A percentile compares a stretch with the other conserved stretches of the same genome.
Evolutionary conservation across 2,329 filamentous ascomycete species (phyloP).

Genomic region (Orbilia javanica): DNA sequence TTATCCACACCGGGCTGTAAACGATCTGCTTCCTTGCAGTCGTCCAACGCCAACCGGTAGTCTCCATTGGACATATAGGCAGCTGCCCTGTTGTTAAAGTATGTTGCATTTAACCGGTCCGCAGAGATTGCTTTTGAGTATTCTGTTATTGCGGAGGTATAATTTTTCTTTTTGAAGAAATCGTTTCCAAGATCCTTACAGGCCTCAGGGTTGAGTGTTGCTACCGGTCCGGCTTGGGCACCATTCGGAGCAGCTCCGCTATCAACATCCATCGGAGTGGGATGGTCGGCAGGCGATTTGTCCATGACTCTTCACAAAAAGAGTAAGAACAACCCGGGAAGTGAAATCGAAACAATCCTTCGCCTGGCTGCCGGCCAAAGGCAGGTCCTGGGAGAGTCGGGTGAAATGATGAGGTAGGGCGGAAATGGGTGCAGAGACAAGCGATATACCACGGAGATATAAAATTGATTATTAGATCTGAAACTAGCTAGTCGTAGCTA

Average conservation of each 20-base stretch:
- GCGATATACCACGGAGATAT: constrained; percentile 26
- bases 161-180: constrained; percentile 95
- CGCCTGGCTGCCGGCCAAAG: background rate
- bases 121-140: constrained; percentile 95
- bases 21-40: constrained; percentile 84
- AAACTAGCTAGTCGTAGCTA: background rate
- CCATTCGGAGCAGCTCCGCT: background rate
- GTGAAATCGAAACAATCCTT: background rate
- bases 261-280: constrained; percentile 48
- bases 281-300: constrained; percentile 12
- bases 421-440: constrained; percentile 12
- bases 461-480: background rate
- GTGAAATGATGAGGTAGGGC: constrained; percentile 1
- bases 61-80: constrained; percentile 71
- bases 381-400: background rate
- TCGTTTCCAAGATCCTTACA: constrained; percentile 96
- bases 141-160: constrained; percentile 85
- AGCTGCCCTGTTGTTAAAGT: constrained; percentile 93
- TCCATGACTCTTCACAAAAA: constrained; percentile 28
- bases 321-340: background rate
- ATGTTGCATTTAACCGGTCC: constrained; percentile 86
- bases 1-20: constrained; percentile 88
- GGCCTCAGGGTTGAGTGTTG: constrained; percentile 81
- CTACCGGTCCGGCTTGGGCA: background rate
- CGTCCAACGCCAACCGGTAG: constrained; percentile 82